Percentiles rank a stretch among this genome's conserved stretches.
Evolutionary conservation across 345 rosid species (phyloP).

Genomic region (Psidium guajava): DNA sequence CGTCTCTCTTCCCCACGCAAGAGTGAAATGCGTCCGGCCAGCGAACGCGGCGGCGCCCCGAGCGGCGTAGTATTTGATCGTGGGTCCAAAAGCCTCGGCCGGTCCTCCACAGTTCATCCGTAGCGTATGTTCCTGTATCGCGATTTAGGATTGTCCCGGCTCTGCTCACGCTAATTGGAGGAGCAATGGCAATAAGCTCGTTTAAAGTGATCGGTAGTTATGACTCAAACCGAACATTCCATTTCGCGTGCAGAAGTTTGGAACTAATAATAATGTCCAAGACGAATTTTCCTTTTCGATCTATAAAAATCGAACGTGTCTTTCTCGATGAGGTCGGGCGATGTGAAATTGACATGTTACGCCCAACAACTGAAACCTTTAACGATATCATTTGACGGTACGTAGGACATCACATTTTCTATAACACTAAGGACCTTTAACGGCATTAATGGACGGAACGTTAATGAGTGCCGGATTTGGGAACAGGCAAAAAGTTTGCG

Average conservation of each 20-base stretch:
- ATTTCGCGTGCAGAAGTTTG: fast-evolving
- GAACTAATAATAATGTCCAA: background rate
- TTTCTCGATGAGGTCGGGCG: background rate
- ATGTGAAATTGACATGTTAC: background rate
- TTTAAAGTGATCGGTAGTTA: background rate
- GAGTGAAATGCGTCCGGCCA: background rate
- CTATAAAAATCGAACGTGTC: fast-evolving
- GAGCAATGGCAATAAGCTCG: fast-evolving
- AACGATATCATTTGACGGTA: background rate
- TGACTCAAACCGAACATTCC: fast-evolving
- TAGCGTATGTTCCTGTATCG: background rate
- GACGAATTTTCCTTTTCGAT: background rate
- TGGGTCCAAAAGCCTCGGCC: background rate
- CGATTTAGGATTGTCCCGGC: background rate
- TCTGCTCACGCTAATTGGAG: fast-evolving
- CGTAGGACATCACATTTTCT: background rate
- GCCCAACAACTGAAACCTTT: fast-evolving
- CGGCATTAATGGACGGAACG: background rate
- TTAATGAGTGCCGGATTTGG: background rate
- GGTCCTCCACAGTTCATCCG: no score
- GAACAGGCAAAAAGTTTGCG: background rate
- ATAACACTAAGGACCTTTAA: background rate
- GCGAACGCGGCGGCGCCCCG: background rate
- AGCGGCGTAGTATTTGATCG: background rate
- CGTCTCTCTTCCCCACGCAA: background rate